A percentile compares a stretch with the other conserved stretches of the same genome.
These are phyloP conservation scores for Sphagnum contortum DNA, from an alignment of 225 moss, liverwort and hornwort genomes.

Conservation along the genomic window DNA sequence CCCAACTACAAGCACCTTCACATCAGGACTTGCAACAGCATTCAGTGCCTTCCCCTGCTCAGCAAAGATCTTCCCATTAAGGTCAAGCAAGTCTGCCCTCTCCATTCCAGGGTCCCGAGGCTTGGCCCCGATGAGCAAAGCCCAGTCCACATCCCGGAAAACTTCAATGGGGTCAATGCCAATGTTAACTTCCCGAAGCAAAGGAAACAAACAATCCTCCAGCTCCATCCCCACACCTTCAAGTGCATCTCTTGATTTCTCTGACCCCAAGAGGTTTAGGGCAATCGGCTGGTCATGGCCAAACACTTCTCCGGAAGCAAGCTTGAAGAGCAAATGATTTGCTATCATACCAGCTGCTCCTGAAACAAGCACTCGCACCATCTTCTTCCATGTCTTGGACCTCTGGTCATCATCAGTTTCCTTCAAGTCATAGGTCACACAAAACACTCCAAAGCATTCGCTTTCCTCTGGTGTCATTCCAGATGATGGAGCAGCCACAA, in stretches of 20 bases:
- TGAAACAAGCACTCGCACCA: constrained; percentile 78
- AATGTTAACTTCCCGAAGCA: constrained; percentile 88
- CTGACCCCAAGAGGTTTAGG: constrained; percentile 77
- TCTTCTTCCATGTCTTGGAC: constrained; percentile 96
- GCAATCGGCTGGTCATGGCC: constrained; percentile 90
- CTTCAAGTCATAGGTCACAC: constrained; percentile 91
- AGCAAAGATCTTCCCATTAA: constrained; percentile 84
- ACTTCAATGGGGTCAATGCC: constrained; percentile 68
- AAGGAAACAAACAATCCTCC: constrained; percentile 79
- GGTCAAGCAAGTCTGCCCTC: constrained; percentile 69
- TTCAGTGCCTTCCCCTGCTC: constrained; percentile 75
- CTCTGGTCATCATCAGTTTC: constrained; percentile 43
- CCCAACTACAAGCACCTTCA: constrained; percentile 91
- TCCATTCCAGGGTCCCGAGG: constrained; percentile 94
- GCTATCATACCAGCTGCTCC: constrained; percentile 95
- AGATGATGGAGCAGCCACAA: no score
- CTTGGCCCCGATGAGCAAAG: constrained; percentile 86
- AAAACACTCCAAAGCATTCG: constrained; percentile 85
- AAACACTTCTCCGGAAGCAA: constrained; percentile 92
- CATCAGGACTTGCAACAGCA: constrained; percentile 64
- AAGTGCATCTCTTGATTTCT: constrained; percentile 71
- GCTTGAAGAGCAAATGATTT: constrained; percentile 94
- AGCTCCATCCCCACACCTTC: constrained; percentile 99
- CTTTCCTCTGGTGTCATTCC: no score
- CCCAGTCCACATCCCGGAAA: constrained; percentile 82